A percentile compares a stretch with the other conserved stretches of the same genome.
Conservation (phyloP, 352 stramenopile species). For the Aphanomyces cochlioides region DNA sequence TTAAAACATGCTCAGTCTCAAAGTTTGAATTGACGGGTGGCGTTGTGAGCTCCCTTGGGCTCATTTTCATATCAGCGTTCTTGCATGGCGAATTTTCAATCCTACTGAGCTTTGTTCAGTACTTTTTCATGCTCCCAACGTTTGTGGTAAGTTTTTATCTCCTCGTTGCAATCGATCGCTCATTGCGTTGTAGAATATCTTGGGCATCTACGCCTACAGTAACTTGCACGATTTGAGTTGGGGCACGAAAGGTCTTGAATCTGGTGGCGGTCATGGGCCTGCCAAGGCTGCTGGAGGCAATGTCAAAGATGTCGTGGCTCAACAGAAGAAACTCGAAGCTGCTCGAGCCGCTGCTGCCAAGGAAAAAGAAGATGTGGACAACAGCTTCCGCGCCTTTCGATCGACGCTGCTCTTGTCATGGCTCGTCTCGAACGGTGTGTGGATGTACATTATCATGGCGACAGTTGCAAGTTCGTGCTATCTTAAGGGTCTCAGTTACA, state of each 20-base stretch:
- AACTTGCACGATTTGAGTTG: conserved; percentile 43
- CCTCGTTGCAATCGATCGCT: neutral
- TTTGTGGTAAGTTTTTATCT: conserved; percentile 33
- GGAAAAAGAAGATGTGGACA: conserved; percentile 52
- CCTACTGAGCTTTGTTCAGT: conserved; percentile 40
- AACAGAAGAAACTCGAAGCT: conserved; percentile 45
- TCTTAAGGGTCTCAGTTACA: conserved; percentile 44
- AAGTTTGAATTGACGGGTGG: conserved; percentile 25
- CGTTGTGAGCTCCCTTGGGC: conserved; percentile 28
- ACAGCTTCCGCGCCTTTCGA: conserved; percentile 47
- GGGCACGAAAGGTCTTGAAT: conserved; percentile 41
- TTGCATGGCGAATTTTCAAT: conserved; percentile 43
- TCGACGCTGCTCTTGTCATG: conserved; percentile 49
- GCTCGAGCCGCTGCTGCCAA: conserved; percentile 36
- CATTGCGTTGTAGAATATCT: conserved; percentile 32
- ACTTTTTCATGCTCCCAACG: conserved; percentile 47
- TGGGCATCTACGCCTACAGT: conserved; percentile 44
- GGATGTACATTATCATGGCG: conserved; percentile 45
- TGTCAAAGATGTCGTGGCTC: conserved; percentile 49
- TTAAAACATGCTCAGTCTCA: conserved; percentile 15
- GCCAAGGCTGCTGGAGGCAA: conserved; percentile 35
- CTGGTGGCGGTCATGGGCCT: conserved; percentile 31
- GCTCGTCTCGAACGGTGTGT: conserved; percentile 49
- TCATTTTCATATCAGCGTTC: conserved; percentile 39
- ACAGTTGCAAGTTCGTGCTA: conserved; percentile 50